These are phyloP conservation scores for Pachyrhizus erosus DNA, from an alignment of 306 rosid species.

Conservation along the genomic window DNA sequence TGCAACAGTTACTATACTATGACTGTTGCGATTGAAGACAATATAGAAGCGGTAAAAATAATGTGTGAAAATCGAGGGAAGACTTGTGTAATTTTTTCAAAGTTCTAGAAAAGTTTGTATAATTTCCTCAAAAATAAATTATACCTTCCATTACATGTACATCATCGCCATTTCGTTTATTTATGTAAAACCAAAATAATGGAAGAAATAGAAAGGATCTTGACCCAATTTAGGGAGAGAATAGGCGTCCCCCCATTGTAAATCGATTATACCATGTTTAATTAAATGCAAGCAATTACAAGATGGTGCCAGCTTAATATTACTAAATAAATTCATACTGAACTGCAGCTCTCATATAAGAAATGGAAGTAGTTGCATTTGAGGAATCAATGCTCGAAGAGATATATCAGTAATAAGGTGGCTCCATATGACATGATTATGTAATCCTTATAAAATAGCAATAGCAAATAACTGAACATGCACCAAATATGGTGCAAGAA, in stretches of 20 bases:
- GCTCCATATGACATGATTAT: background rate
- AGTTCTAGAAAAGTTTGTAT: too few species aligned
- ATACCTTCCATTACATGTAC: too few species aligned
- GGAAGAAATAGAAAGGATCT: too few species aligned
- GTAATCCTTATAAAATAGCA: background rate
- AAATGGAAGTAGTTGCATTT: background rate
- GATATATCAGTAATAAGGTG: background rate
- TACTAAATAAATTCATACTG: background rate
- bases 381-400: constrained; percentile 29
- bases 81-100: too few species aligned
- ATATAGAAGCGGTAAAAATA: too few species aligned
- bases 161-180: too few species aligned
- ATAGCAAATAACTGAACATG: constrained; percentile 22
- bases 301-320: background rate
- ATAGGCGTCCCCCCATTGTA: background rate
- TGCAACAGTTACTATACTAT: too few species aligned
- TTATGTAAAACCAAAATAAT: too few species aligned
- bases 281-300: background rate
- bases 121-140: too few species aligned
- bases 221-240: background rate
- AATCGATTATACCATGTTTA: background rate
- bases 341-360: background rate
- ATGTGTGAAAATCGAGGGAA: too few species aligned
- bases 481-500: constrained; percentile 32
- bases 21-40: too few species aligned